A percentile compares a stretch with the other conserved stretches of the same genome.
Evolutionary conservation across 1,284 basidiomycete genomes (phyloP).

Genomic region (Marasmius tenuissimus): DNA sequence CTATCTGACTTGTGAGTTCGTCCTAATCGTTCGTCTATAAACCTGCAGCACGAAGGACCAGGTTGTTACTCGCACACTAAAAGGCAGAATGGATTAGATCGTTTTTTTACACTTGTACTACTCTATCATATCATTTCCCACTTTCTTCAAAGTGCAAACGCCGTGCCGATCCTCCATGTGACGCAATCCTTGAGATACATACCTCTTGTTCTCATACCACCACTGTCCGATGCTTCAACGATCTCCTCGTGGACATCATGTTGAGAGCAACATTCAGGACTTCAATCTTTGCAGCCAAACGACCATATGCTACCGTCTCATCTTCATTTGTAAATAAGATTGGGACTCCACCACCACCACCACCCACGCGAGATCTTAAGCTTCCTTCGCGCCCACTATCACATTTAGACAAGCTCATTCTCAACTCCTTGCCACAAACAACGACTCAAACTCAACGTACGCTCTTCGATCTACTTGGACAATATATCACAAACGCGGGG

Average conservation of each 20-base stretch:
- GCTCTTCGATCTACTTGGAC: constrained; percentile 28
- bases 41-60: constrained; percentile 78
- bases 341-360: background rate
- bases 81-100: constrained; percentile 87
- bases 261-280: too few relatives aligned
- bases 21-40: constrained; percentile 8
- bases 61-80: constrained; percentile 82
- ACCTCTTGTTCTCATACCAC: too few relatives aligned
- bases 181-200: background rate
- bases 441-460: background rate
- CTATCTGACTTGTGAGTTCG: constrained; percentile 4
- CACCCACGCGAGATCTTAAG: background rate
- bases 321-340: constrained; percentile 2
- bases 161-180: background rate
- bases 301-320: constrained; percentile 7
- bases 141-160: background rate
- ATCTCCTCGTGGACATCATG: too few relatives aligned
- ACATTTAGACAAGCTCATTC: constrained; percentile 1
- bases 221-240: too few relatives aligned
- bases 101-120: constrained; percentile 17
- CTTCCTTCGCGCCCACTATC: background rate
- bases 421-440: background rate
- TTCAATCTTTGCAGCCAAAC: too few relatives aligned
- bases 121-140: constrained; percentile 17
- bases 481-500: constrained; percentile 43